These are phyloP conservation scores for Zygnema cylindricum DNA, from an alignment of 139 green algal species.

Conservation along the genomic window DNA sequence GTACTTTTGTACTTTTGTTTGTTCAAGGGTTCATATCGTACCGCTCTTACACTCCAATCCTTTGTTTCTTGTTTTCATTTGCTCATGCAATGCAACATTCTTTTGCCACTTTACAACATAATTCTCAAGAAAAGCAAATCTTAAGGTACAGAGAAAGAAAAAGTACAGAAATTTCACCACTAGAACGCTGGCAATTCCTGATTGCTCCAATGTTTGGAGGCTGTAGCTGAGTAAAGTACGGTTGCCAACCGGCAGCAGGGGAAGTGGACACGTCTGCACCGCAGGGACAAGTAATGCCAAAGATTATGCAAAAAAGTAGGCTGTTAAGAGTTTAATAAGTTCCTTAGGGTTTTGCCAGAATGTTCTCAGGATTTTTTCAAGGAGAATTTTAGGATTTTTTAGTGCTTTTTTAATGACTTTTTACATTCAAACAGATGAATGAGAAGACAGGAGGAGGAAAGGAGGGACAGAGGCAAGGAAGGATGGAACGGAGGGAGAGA, in stretches of 20 bases:
- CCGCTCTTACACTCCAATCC: no score
- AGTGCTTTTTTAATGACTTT: background rate
- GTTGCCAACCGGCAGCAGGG: conserved; percentile 55
- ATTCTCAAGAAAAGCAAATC: no score
- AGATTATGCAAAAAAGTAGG: background rate
- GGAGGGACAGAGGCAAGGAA: background rate
- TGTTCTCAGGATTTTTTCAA: background rate
- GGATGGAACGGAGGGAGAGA: background rate
- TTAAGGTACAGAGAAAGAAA: background rate
- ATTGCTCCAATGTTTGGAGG: conserved; percentile 34
- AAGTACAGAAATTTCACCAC: no score
- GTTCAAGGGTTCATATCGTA: no score
- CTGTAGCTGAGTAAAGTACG: conserved; percentile 33
- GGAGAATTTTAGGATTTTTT: background rate
- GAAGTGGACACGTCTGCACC: conserved; percentile 17
- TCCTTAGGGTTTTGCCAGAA: background rate
- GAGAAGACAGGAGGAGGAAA: background rate
- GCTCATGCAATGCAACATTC: no score
- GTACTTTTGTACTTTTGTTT: no score
- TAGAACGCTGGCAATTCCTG: background rate
- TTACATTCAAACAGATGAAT: background rate
- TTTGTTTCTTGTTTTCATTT: no score
- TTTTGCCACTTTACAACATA: no score
- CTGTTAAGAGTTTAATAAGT: background rate
- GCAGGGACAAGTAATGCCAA: background rate